Evolutionary conservation across 2,329 filamentous ascomycete genomes (phyloP).

Genomic region (Colletotrichum ledebouriae): DNA sequence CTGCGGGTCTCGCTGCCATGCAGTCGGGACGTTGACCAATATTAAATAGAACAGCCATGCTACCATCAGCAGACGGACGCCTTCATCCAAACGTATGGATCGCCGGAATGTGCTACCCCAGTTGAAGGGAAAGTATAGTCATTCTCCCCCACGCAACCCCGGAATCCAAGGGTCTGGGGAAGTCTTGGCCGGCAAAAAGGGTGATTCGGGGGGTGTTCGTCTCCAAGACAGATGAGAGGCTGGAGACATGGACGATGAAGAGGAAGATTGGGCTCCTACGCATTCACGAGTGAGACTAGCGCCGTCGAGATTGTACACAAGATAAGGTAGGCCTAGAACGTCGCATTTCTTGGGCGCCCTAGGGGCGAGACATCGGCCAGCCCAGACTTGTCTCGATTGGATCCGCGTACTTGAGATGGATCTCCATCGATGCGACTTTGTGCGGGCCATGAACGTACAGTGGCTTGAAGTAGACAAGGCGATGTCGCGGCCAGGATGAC

Average conservation of each 20-base stretch:
- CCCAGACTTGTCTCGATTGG: neutral
- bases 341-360: constrained; percentile 12
- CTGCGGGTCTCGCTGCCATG: neutral
- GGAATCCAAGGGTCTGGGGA: constrained; percentile 1
- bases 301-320: neutral
- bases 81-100: constrained; percentile 18
- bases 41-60: neutral
- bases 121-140: neutral
- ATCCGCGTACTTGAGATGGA: neutral
- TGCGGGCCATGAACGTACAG: no score
- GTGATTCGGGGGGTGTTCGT: neutral
- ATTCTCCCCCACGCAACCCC: constrained; percentile 2
- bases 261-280: no score
- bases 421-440: no score
- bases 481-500: no score
- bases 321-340: neutral
- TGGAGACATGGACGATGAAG: no score
- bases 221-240: no score
- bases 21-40: neutral
- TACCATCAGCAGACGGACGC: neutral
- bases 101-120: constrained; percentile 6
- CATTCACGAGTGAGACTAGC: neutral
- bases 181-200: neutral
- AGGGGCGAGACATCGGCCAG: constrained; percentile 15
- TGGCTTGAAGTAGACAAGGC: no score